These are phyloP conservation scores for Xylaria sp. DNA, from an alignment of 2,329 filamentous ascomycete genomes.

Conservation along the genomic window DNA sequence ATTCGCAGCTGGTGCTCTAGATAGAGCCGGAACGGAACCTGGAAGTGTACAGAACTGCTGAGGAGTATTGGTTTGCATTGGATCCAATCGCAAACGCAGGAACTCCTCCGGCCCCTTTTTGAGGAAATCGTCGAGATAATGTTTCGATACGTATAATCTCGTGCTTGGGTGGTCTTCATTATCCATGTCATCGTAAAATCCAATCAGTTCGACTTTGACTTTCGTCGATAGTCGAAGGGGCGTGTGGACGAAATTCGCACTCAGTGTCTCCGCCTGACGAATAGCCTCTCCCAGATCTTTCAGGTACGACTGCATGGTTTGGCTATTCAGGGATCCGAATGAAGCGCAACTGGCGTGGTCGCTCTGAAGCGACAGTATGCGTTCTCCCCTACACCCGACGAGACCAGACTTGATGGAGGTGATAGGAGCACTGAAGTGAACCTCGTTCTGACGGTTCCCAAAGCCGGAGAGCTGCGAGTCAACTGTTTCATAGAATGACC, in stretches of 20 bases:
- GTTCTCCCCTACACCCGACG: slow-evolving; percentile 46
- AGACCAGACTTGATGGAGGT: slow-evolving; percentile 53
- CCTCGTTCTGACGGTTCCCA: slow-evolving; percentile 36
- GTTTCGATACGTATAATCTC: slow-evolving; percentile 46
- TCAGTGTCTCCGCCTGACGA: slow-evolving; percentile 35
- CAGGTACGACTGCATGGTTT: slow-evolving; percentile 41
- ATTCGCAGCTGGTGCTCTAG: slow-evolving; percentile 18
- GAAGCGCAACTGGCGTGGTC: slow-evolving; percentile 52
- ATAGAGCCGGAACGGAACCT: slow-evolving; percentile 9
- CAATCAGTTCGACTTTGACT: slow-evolving; percentile 53
- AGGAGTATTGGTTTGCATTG: slow-evolving; percentile 25
- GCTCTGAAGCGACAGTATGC: slow-evolving; percentile 48
- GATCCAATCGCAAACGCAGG: slow-evolving; percentile 46
- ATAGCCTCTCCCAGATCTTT: slow-evolving; percentile 35
- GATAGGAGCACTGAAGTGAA: slow-evolving; percentile 55
- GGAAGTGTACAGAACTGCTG: slow-evolving; percentile 8
- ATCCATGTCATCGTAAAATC: slow-evolving; percentile 54
- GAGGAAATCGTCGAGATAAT: slow-evolving; percentile 51
- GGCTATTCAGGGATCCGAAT: slow-evolving; percentile 46
- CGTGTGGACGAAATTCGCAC: slow-evolving; percentile 36
- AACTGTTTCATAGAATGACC: slow-evolving; percentile 59
- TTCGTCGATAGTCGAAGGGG: slow-evolving; percentile 46
- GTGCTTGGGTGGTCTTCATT: slow-evolving; percentile 36
- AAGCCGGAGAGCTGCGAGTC: slow-evolving; percentile 51
- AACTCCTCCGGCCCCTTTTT: slow-evolving; percentile 51